These are phyloP conservation scores for Pythium dissimile DNA, from an alignment of 352 stramenopile genomes.

Conservation along the genomic window DNA sequence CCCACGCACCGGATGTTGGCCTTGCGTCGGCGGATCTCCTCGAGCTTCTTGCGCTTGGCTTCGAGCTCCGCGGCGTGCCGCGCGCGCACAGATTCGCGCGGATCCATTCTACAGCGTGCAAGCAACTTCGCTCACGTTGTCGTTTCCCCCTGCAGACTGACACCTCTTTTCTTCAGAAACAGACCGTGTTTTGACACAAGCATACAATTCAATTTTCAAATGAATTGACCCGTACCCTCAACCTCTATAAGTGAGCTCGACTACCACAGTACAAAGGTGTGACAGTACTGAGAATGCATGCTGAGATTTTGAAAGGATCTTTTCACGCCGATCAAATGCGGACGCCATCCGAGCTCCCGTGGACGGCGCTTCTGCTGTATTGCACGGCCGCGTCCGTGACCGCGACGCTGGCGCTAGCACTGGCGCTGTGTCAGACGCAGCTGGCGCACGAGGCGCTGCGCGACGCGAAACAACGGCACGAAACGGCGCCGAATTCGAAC, in stretches of 20 bases:
- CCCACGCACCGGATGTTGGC: conserved; percentile 57
- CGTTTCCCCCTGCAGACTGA: conserved; percentile 3
- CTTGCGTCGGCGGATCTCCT: conserved; percentile 86
- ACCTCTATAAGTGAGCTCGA: conserved; percentile 1
- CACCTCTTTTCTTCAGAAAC: neutral
- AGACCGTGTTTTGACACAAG: neutral
- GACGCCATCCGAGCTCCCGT: conserved; percentile 13
- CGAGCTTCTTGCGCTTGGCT: conserved; percentile 87
- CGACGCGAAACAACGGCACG: neutral
- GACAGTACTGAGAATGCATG: too few species aligned
- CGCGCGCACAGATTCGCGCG: conserved; percentile 45
- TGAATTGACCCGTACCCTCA: neutral
- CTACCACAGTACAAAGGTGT: too few species aligned
- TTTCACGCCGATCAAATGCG: conserved; percentile 9
- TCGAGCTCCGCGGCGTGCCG: conserved; percentile 85
- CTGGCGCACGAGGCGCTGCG: neutral
- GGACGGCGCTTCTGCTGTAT: conserved; percentile 34
- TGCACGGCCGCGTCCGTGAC: conserved; percentile 35
- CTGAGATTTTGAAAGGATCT: too few species aligned
- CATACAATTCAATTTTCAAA: conserved; percentile 9
- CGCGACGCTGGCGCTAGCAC: conserved; percentile 30
- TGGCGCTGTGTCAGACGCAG: conserved; percentile 19
- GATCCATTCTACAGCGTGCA: conserved; percentile 8
- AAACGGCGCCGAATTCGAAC: neutral
- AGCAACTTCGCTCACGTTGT: neutral